phyloP scores from a whole-genome alignment of 1,284 basidiomycete genomes.

The Filobasidium uniguttulatum region DNA sequence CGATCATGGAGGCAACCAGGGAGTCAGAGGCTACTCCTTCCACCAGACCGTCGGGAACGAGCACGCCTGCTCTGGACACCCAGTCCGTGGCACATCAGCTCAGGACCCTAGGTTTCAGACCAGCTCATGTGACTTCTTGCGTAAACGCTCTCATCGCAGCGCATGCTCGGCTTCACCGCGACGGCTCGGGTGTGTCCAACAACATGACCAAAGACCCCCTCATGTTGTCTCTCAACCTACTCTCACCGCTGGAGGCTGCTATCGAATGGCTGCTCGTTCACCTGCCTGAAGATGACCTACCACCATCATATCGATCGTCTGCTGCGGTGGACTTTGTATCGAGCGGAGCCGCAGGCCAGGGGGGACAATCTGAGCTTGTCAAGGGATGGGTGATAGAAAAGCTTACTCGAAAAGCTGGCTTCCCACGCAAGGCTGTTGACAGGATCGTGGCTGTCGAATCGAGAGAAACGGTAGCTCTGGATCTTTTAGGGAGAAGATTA shows the following conservation, averaged over 20 bases:
- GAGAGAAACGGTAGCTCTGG: conserved; percentile 29
- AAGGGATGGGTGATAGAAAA: conserved; percentile 70
- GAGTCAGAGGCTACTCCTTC: conserved; percentile 24
- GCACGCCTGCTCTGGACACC: conserved; percentile 25
- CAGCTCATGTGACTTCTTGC: conserved; percentile 35
- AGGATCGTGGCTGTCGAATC: conserved; percentile 36
- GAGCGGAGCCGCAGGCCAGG: conserved; percentile 45
- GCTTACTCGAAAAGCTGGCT: conserved; percentile 69
- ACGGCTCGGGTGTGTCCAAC: conserved; percentile 9
- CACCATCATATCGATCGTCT: conserved; percentile 56
- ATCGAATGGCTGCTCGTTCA: conserved; percentile 41
- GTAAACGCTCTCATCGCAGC: conserved; percentile 29
- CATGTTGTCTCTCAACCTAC: conserved; percentile 41
- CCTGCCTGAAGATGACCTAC: conserved; percentile 39
- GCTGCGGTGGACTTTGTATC: conserved; percentile 48
- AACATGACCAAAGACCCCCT: conserved; percentile 27
- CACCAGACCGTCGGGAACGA: conserved; percentile 19
- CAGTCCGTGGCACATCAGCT: conserved; percentile 27
- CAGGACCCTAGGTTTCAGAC: conserved; percentile 36
- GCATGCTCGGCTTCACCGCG: conserved; percentile 26
- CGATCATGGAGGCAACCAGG: conserved; percentile 33
- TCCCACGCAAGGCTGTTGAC: conserved; percentile 58
- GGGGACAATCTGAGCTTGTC: conserved; percentile 46
- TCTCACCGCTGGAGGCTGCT: conserved; percentile 42
- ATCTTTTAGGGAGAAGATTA: conserved; percentile 33